phyloP scores from a whole-genome alignment of 306 rosid genomes.

The Quercus ilex region DNA sequence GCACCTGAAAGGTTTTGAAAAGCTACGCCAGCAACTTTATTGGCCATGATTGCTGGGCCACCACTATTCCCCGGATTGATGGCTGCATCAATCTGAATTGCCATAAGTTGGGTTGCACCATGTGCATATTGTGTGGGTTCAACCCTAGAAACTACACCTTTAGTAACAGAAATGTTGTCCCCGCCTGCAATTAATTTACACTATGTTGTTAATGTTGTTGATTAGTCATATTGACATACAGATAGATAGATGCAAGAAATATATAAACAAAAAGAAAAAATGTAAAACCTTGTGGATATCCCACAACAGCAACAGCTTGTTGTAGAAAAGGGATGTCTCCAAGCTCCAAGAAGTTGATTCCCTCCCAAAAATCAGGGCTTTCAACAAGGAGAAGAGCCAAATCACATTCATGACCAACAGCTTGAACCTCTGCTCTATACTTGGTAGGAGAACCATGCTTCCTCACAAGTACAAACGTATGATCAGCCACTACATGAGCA shows the following conservation, averaged over 20 bases:
- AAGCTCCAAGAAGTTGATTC: slow-evolving; percentile 58
- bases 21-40: slow-evolving; percentile 87
- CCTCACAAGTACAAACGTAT: slow-evolving; percentile 82
- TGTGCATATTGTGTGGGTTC: slow-evolving; percentile 93
- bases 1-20: slow-evolving; percentile 98
- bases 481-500: slow-evolving; percentile 94
- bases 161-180: slow-evolving; percentile 89
- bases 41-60: slow-evolving; percentile 90
- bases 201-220: no score
- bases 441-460: slow-evolving; percentile 90
- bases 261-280: not conserved
- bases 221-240: not conserved
- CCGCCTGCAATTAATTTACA: slow-evolving; percentile 47
- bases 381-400: slow-evolving; percentile 70
- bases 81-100: slow-evolving; percentile 94
- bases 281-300: slow-evolving; percentile 80
- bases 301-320: slow-evolving; percentile 91
- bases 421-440: slow-evolving; percentile 75
- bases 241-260: not conserved
- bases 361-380: slow-evolving; percentile 72
- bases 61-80: slow-evolving; percentile 97
- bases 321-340: slow-evolving; percentile 82
- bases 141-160: slow-evolving; percentile 89
- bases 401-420: slow-evolving; percentile 94
- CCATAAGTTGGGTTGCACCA: slow-evolving; percentile 87